Evolutionary conservation across 2,329 filamentous ascomycete species (phyloP).

Genomic region (Ophiostoma tasmaniense): DNA sequence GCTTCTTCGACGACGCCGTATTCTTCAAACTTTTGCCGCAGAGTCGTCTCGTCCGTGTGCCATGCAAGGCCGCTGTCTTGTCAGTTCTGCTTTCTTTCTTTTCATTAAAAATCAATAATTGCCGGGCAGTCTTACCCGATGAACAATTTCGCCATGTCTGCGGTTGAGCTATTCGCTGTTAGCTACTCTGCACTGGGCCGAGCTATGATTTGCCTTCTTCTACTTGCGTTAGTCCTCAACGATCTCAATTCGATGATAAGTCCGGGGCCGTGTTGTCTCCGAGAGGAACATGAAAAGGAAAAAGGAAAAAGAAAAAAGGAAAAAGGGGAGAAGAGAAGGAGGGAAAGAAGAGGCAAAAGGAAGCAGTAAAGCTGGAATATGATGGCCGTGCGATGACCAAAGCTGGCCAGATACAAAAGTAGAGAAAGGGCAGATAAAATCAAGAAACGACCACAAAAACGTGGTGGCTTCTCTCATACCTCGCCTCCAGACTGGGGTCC

Average conservation of each 20-base stretch:
- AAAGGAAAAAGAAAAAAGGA: neutral
- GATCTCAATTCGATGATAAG: neutral
- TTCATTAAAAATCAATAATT: neutral
- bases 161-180: neutral
- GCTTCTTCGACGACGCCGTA: conserved; percentile 91
- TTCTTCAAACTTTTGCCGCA: conserved; percentile 86
- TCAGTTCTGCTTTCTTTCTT: neutral
- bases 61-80: conserved; percentile 77
- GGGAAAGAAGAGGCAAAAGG: no score
- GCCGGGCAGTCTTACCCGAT: conserved; percentile 57
- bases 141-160: conserved; percentile 40
- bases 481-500: neutral
- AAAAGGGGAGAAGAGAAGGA: neutral
- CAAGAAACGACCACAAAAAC: neutral
- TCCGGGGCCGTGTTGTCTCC: neutral
- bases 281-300: neutral
- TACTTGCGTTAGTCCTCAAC: neutral
- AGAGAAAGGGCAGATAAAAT: neutral
- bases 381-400: neutral
- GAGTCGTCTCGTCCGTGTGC: conserved; percentile 86
- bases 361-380: no score
- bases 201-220: neutral
- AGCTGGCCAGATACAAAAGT: neutral
- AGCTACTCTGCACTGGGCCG: no score
- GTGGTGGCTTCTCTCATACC: neutral